These are phyloP conservation scores for Lotmaria passim DNA, from an alignment of 208 protist genomes.

Conservation along the genomic window DNA sequence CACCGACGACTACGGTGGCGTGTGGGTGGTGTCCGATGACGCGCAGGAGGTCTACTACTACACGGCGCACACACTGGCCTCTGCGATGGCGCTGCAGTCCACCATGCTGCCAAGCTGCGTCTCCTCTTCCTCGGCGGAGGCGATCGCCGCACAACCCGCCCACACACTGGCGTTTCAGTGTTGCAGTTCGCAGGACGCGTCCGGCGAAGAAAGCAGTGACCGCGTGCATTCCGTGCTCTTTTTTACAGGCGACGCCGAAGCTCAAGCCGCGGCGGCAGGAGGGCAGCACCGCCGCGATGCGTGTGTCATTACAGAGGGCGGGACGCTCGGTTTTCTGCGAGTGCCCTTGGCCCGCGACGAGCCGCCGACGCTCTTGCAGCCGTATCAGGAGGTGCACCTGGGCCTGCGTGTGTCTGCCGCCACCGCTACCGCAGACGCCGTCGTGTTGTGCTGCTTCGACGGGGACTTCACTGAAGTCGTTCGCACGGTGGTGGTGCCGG, in stretches of 20 bases:
- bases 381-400: constrained; percentile 28
- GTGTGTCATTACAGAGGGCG: constrained; percentile 21
- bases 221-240: constrained; percentile 14
- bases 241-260: not conserved
- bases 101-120: not conserved
- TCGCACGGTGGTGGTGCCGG: constrained; percentile 8
- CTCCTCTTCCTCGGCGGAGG: not conserved
- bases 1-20: constrained; percentile 31
- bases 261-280: not conserved
- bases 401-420: constrained; percentile 23
- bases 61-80: constrained; percentile 6
- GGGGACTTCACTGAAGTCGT: constrained; percentile 29
- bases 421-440: not conserved
- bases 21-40: constrained; percentile 20
- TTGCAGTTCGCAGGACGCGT: too few species aligned
- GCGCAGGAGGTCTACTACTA: constrained; percentile 21
- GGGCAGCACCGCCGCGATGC: not conserved
- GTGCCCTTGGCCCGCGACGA: constrained; percentile 1
- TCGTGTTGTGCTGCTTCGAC: constrained; percentile 30
- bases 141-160: not conserved
- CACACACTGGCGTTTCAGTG: not conserved
- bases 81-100: constrained; percentile 2
- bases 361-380: constrained; percentile 2
- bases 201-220: not conserved
- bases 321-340: constrained; percentile 12